Evolutionary conservation across 2,329 filamentous ascomycete genomes (phyloP).

Genomic region (Rugonectria rugulosa): DNA sequence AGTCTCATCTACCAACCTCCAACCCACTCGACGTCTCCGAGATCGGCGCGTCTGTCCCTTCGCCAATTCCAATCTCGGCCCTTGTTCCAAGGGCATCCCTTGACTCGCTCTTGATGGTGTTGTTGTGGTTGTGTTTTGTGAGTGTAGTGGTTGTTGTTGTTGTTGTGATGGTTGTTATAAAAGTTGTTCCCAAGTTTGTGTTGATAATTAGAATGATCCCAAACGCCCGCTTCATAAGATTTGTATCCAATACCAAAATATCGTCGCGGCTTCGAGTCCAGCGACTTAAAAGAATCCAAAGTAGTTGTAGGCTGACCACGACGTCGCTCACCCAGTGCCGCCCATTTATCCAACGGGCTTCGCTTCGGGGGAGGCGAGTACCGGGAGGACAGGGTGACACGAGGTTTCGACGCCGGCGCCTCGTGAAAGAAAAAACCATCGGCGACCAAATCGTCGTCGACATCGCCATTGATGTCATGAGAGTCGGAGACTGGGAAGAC

Average conservation of each 20-base stretch:
- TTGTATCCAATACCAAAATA: conserved; percentile 56
- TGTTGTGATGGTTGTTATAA: conserved; percentile 3
- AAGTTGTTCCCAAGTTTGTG: conserved; percentile 42
- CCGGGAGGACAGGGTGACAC: conserved; percentile 52
- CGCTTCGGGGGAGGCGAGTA: conserved; percentile 75
- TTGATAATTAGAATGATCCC: conserved; percentile 53
- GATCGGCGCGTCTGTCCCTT: conserved; percentile 69
- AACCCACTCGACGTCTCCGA: conserved; percentile 91
- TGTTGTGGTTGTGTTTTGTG: conserved; percentile 19
- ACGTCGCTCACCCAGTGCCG: conserved; percentile 83
- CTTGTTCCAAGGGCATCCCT: conserved; percentile 65
- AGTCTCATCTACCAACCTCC: conserved; percentile 79
- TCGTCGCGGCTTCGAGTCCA: conserved; percentile 58
- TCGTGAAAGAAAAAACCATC: conserved; percentile 81
- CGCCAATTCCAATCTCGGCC: conserved; percentile 69
- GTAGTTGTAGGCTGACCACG: conserved; percentile 66
- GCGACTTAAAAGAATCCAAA: conserved; percentile 58
- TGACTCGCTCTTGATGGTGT: conserved; percentile 54
- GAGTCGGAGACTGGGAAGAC: conserved; percentile 28
- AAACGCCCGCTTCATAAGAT: conserved; percentile 57
- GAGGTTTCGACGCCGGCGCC: conserved; percentile 50
- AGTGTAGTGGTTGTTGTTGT: conserved; percentile 47
- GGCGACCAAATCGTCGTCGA: conserved; percentile 70
- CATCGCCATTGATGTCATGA: conserved; percentile 54
- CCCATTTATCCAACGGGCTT: conserved; percentile 80